These are phyloP conservation scores for Periconia sp. DNA, from an alignment of 2,329 filamentous ascomycete genomes.

Conservation along the genomic window DNA sequence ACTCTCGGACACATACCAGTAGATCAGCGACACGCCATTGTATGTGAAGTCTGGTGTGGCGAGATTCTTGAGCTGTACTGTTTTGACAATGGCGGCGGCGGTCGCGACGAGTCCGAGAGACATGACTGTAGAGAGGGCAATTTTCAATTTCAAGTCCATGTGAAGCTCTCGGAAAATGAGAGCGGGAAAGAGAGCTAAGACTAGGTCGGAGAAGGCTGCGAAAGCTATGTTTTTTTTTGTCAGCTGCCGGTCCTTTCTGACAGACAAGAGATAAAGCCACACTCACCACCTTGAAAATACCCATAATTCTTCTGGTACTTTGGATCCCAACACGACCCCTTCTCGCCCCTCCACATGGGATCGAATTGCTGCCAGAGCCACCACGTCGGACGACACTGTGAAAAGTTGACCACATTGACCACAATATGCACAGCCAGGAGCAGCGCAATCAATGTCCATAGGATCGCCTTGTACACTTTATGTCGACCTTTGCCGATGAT, in stretches of 20 bases:
- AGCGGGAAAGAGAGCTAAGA: background rate
- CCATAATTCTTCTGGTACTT: background rate
- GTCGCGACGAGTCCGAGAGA: background rate
- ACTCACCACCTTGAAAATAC: background rate
- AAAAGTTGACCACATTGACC: background rate
- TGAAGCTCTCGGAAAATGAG: background rate
- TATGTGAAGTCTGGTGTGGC: background rate
- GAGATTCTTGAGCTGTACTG: background rate
- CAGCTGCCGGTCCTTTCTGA: too few species aligned
- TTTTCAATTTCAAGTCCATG: background rate
- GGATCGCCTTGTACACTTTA: background rate
- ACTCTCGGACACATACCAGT: background rate
- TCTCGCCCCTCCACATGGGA: background rate
- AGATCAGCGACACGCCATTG: background rate
- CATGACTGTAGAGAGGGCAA: background rate
- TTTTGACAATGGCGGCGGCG: background rate
- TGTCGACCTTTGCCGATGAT: background rate
- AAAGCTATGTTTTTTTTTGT: background rate
- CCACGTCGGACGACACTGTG: background rate
- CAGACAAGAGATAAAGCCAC: background rate
- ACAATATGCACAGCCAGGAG: background rate
- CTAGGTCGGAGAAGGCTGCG: background rate
- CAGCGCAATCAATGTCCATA: background rate
- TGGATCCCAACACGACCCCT: background rate
- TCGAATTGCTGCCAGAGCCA: background rate